Conservation (phyloP, 208 protist genomes). For the Naegleria gruberi region DNA sequence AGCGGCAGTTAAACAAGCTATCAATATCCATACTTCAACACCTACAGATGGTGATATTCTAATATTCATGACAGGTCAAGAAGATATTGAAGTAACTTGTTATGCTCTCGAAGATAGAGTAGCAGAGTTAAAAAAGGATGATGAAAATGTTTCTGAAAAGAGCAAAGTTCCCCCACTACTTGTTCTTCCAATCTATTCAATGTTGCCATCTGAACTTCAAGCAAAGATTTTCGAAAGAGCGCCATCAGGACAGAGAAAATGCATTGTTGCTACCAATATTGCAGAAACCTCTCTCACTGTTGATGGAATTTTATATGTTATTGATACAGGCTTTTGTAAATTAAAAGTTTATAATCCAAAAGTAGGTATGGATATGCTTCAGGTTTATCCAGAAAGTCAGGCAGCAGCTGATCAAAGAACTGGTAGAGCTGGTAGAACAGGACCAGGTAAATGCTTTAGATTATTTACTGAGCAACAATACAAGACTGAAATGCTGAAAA, state of each 20-base stretch:
- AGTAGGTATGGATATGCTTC: slow-evolving; percentile 89
- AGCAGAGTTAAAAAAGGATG: not conserved
- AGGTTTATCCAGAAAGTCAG: slow-evolving; percentile 87
- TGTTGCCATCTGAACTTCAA: slow-evolving; percentile 76
- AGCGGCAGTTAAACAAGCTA: slow-evolving; percentile 81
- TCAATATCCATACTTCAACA: slow-evolving; percentile 72
- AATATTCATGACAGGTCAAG: slow-evolving; percentile 99
- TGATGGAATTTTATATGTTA: slow-evolving; percentile 83
- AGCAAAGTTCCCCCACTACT: slow-evolving; percentile 39
- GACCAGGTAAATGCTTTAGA: slow-evolving; percentile 81
- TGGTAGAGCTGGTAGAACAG: slow-evolving; percentile 94
- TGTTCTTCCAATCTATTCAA: slow-evolving; percentile 84
- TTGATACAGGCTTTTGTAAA: slow-evolving; percentile 95
- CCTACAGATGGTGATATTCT: slow-evolving; percentile 94
- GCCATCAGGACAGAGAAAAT: slow-evolving; percentile 69
- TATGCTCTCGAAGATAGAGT: slow-evolving; percentile 36
- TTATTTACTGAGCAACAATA: slow-evolving; percentile 88
- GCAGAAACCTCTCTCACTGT: slow-evolving; percentile 99
- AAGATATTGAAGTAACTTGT: slow-evolving; percentile 90
- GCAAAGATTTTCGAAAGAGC: slow-evolving; percentile 71
- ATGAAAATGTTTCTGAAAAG: not conserved
- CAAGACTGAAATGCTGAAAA: slow-evolving; percentile 63
- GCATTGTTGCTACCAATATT: slow-evolving; percentile 98
- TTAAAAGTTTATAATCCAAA: slow-evolving; percentile 96
- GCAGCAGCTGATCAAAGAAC: slow-evolving; percentile 92